Evolutionary conservation across 768 basidiomycete genomes (phyloP), one percentile per base, ranked within the genome.

Genomic region (Termitomyces sp.): DNA sequence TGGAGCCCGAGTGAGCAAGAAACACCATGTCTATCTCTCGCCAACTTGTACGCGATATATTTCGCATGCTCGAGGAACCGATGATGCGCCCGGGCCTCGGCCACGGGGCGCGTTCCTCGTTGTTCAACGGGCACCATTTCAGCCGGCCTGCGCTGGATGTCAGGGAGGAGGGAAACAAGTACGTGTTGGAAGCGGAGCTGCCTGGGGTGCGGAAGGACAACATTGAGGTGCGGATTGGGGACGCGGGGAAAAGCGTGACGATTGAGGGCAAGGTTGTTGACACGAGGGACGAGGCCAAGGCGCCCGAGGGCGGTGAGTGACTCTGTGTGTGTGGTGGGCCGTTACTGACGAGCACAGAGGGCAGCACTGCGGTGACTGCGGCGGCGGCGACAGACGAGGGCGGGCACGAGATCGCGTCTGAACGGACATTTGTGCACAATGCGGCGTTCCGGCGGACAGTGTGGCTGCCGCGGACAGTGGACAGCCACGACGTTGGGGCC

Each of bases 121-220:
- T 80, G 49, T 73, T 84, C 45, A 75, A 81, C 31, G 83, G 85
- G 68, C 76, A 81, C 66, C 62, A 65, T 3, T 57, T 67, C 55
- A 57, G 76, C 44, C 75, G 80, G 31, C 88, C 89, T 16, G 81
- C 85, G 0, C 76, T 92, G 6, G 89, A 93, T 62, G 70, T 92
- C 8, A 76, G 78, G 3, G 90, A 93, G 63, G 80, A 85, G 58
- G 83, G 79, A 1, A 77, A 84, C 68, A 75, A 78, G 42, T 91
- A 88, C 63, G 61, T 89, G 54, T 74, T 93, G 44, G 87, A 91
- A 65, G 88, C 89, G 1, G 91, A 93, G 66, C 66, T 93, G 30
- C 91, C 90, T 22, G 89, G 90, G 0, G 83, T 92, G 30, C 85
- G 83, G 69, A 90, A 86, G 75, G 89, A 91, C 64, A 84, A 91